Conservation (phyloP, 192 early-diverging fungal genomes). For the Pilobolus umbonatus region DNA sequence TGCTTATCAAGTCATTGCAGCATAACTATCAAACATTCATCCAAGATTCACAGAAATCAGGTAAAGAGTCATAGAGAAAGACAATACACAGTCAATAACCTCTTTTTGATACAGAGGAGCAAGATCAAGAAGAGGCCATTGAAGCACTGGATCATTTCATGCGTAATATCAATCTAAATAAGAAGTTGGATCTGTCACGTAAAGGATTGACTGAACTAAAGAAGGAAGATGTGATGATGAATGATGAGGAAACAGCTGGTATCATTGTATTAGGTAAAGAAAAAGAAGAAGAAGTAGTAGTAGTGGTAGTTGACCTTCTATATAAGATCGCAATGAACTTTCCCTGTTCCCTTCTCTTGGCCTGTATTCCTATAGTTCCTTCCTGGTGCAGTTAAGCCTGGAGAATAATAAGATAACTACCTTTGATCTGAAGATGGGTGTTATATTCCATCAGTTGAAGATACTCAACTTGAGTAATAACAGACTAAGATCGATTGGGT, state of each 20-base stretch:
- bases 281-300: background rate
- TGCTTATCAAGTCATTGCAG: background rate
- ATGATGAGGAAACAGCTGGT: background rate
- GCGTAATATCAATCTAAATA: constrained; percentile 14
- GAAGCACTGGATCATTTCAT: background rate
- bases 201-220: constrained; percentile 32
- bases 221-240: constrained; percentile 21
- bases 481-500: constrained; percentile 25
- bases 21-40: background rate
- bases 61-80: background rate
- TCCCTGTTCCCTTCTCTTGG: constrained; percentile 25
- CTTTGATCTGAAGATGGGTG: constrained; percentile 32
- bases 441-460: constrained; percentile 34
- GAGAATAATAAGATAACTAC: constrained; percentile 45
- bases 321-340: constrained; percentile 32
- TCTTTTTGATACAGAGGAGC: background rate
- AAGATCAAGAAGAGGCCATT: background rate
- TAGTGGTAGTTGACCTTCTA: background rate
- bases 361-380: background rate
- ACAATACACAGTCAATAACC: background rate
- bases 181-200: constrained; percentile 39
- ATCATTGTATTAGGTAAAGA: constrained; percentile 4
- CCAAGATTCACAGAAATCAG: background rate
- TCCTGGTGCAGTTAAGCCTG: constrained; percentile 43
- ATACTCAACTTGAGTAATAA: constrained; percentile 45